Evolutionary conservation across 495 filamentous ascomycete species (phyloP).

Genomic region (Rusavskia elegans): DNA sequence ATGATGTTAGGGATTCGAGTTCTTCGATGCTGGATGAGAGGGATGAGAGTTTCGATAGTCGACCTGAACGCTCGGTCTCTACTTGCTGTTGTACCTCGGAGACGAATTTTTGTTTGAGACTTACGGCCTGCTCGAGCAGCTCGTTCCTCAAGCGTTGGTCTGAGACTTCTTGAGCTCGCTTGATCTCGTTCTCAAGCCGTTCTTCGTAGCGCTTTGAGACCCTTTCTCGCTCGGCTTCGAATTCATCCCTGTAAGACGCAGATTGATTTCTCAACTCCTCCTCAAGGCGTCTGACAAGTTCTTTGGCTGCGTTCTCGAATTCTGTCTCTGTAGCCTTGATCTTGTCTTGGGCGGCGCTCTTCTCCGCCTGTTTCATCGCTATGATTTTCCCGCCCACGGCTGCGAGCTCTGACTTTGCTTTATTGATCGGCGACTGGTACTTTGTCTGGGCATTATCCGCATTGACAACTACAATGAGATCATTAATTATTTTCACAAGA

Average conservation of each 20-base stretch:
- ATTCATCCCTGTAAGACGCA: slow-evolving; percentile 68
- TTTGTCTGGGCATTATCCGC: slow-evolving; percentile 57
- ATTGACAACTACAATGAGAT: slow-evolving; percentile 85
- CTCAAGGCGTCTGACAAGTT: slow-evolving; percentile 55
- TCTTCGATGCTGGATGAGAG: slow-evolving; percentile 60
- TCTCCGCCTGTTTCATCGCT: slow-evolving; percentile 46
- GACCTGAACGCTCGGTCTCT: slow-evolving; percentile 74
- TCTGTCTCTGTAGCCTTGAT: slow-evolving; percentile 54
- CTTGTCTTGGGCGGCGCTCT: slow-evolving; percentile 60
- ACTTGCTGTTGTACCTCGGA: slow-evolving; percentile 64
- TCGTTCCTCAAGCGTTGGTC: slow-evolving; percentile 70
- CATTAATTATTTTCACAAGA: slow-evolving; percentile 87
- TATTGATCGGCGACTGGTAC: slow-evolving; percentile 57
- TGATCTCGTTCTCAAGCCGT: slow-evolving; percentile 59
- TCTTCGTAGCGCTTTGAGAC: slow-evolving; percentile 59
- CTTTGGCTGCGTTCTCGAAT: slow-evolving; percentile 66
- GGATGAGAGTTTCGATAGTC: slow-evolving; percentile 70
- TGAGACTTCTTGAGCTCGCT: slow-evolving; percentile 53
- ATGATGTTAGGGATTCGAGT: slow-evolving; percentile 67
- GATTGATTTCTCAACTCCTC: slow-evolving; percentile 59
- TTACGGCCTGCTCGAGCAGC: slow-evolving; percentile 80
- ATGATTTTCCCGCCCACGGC: slow-evolving; percentile 60
- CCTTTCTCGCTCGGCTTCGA: slow-evolving; percentile 72
- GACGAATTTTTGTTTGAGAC: slow-evolving; percentile 70
- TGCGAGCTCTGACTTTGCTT: slow-evolving; percentile 71